Percentiles rank a stretch among this genome's conserved stretches.
These are phyloP conservation scores for Eleusine indica DNA, from an alignment of 176 grass and related monocot species.

Conservation along the genomic window DNA sequence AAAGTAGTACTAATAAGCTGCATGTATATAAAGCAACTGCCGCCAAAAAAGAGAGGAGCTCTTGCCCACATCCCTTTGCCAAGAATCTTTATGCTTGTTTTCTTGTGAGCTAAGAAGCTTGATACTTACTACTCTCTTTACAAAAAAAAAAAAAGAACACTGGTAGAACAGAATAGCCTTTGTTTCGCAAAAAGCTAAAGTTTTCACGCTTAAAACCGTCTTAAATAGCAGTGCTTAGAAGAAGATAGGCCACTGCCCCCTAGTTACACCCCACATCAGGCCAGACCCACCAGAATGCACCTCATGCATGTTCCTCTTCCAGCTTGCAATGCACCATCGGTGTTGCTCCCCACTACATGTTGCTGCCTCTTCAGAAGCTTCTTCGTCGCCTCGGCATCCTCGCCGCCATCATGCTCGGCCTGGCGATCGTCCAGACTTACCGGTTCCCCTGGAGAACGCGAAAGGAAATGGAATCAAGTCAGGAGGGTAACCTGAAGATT, in stretches of 20 bases:
- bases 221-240: constrained; percentile 75
- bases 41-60: constrained; percentile 49
- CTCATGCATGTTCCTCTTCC: constrained; percentile 44
- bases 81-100: constrained; percentile 67
- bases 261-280: constrained; percentile 59
- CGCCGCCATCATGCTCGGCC: constrained; percentile 44
- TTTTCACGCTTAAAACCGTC: constrained; percentile 61
- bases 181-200: constrained; percentile 55
- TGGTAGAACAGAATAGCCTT: constrained; percentile 58
- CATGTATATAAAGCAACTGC: constrained; percentile 41
- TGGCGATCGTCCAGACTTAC: constrained; percentile 64
- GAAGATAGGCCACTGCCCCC: constrained; percentile 48
- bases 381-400: background rate
- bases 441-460: constrained; percentile 55
- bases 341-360: constrained; percentile 4
- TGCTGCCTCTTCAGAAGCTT: constrained; percentile 40
- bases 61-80: constrained; percentile 59
- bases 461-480: constrained; percentile 3
- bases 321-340: constrained; percentile 40
- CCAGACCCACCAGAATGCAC: constrained; percentile 52
- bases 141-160: constrained; percentile 32
- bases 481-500: background rate
- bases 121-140: constrained; percentile 47
- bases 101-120: constrained; percentile 51
- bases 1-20: constrained; percentile 31